Evolutionary conservation across 495 filamentous ascomycete species (phyloP).

Genomic region (Hyaloscypha hepaticicola): DNA sequence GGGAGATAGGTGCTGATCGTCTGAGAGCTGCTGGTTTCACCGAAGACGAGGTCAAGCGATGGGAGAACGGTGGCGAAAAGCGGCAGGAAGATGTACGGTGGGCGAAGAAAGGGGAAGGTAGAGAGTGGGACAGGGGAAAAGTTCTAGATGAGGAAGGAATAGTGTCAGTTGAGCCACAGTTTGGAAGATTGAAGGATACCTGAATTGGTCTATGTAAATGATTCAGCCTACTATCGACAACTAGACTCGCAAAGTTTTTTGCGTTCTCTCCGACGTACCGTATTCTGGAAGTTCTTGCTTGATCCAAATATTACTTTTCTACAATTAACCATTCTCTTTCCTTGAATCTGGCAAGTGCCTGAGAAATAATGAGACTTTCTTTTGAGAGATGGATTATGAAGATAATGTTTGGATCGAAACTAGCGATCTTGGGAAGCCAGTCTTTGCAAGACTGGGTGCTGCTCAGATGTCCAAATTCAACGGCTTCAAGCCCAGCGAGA

Average conservation of each 20-base stretch:
- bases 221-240: background rate
- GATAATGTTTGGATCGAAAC: background rate
- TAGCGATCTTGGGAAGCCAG: background rate
- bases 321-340: background rate
- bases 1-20: constrained; percentile 71
- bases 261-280: background rate
- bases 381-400: too few relatives aligned
- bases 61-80: constrained; percentile 67
- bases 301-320: background rate
- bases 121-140: constrained; percentile 92
- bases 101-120: constrained; percentile 73
- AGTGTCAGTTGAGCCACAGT: constrained; percentile 24
- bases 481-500: background rate
- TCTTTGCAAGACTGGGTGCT: background rate
- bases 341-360: background rate
- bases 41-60: constrained; percentile 72
- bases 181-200: constrained; percentile 35
- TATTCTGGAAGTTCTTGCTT: background rate
- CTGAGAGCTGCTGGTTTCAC: constrained; percentile 77
- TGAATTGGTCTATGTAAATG: background rate
- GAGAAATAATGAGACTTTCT: too few relatives aligned
- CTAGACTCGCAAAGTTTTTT: background rate
- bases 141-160: constrained; percentile 56
- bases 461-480: background rate
- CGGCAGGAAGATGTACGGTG: constrained; percentile 74